These are phyloP conservation scores for Grosmannia clavigera DNA, from an alignment of 2,329 filamentous ascomycete genomes.

Conservation along the genomic window DNA sequence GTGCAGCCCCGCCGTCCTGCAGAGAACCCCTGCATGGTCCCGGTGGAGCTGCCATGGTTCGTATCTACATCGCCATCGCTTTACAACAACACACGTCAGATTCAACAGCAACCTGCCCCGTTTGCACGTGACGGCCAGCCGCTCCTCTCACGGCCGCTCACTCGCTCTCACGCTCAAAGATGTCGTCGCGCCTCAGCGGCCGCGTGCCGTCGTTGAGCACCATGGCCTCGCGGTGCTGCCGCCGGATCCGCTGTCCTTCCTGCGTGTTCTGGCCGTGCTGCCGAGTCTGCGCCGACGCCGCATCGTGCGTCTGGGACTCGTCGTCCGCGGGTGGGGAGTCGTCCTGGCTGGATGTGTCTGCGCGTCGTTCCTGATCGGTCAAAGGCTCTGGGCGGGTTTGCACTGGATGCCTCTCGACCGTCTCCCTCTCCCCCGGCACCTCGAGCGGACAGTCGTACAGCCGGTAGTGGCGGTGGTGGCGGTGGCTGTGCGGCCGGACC, in stretches of 20 bases:
- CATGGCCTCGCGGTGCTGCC: constrained; percentile 76
- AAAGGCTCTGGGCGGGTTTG: background rate
- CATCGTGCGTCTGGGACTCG: background rate
- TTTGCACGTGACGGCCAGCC: too few species aligned
- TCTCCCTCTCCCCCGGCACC: too few species aligned
- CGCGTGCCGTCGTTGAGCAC: constrained; percentile 78
- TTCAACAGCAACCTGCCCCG: too few species aligned
- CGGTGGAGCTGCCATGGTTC: too few species aligned
- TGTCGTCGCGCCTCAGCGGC: constrained; percentile 61
- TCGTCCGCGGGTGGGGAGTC: background rate
- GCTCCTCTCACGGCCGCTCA: constrained; percentile 8
- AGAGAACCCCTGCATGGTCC: too few species aligned
- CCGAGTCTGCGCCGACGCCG: constrained; percentile 17
- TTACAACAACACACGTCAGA: too few species aligned
- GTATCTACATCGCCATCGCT: too few species aligned
- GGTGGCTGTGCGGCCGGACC: constrained; percentile 24
- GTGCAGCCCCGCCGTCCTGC: too few species aligned
- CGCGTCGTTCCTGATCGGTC: background rate
- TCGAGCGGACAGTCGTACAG: constrained; percentile 16
- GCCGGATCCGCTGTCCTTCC: constrained; percentile 60
- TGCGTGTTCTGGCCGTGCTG: constrained; percentile 37
- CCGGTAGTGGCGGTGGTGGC: constrained; percentile 16
- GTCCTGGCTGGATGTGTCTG: background rate
- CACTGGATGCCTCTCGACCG: background rate
- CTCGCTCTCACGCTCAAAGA: constrained; percentile 54